Evolutionary conservation across 176 grass and related monocot genomes (phyloP).

Genomic region (Bonia amplexicaulis): DNA sequence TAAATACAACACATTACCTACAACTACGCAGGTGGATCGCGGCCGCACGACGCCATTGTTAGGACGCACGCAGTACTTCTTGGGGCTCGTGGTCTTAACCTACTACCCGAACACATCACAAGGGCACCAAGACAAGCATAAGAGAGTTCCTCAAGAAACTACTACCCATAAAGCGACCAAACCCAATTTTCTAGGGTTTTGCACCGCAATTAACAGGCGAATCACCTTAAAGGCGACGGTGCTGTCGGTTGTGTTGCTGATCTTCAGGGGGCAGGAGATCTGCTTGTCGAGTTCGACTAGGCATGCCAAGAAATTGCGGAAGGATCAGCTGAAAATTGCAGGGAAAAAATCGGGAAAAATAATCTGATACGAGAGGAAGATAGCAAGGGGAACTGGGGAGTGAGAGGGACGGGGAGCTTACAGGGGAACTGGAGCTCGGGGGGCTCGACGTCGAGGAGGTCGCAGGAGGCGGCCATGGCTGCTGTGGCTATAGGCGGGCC

Average conservation of each 20-base stretch:
- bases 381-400: background rate
- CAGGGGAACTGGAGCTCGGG: conserved; percentile 64
- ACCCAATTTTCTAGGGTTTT: conserved; percentile 23
- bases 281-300: conserved; percentile 63
- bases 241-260: conserved; percentile 46
- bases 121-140: conserved; percentile 16
- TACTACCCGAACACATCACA: conserved; percentile 46
- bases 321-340: background rate
- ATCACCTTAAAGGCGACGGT: conserved; percentile 72
- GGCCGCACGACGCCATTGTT: conserved; percentile 62
- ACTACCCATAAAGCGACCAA: background rate
- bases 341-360: background rate
- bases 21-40: conserved; percentile 44
- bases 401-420: background rate
- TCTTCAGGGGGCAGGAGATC: conserved; percentile 62
- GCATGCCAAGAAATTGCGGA: conserved; percentile 14
- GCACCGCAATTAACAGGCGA: conserved; percentile 9
- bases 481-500: conserved; percentile 3
- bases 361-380: background rate
- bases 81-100: conserved; percentile 82
- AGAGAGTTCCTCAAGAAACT: conserved; percentile 19
- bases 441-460: conserved; percentile 57
- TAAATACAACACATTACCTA: conserved; percentile 45
- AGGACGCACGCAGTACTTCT: conserved; percentile 76
- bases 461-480: conserved; percentile 50